Conservation (phyloP, 179 eudicot genomes). For the Spergularia azorica region DNA sequence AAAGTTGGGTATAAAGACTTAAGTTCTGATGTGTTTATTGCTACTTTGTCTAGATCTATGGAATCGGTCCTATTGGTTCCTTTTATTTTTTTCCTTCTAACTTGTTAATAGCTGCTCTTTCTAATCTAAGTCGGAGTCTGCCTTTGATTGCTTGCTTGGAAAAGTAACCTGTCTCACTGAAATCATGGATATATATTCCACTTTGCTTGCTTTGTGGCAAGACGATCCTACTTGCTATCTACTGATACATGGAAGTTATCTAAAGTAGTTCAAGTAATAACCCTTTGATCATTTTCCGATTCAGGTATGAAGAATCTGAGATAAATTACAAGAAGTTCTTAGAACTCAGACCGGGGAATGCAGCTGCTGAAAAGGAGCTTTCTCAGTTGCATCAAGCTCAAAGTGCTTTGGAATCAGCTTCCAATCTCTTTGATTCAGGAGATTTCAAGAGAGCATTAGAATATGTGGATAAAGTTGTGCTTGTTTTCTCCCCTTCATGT, state of each 20-base stretch:
- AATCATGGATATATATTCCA: background rate
- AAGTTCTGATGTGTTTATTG: too few relatives aligned
- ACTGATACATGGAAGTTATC: background rate
- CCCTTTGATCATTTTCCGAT: conserved; percentile 1
- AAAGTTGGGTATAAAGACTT: too few relatives aligned
- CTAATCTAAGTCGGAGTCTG: background rate
- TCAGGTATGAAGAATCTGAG: conserved; percentile 86
- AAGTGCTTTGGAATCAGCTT: conserved; percentile 70
- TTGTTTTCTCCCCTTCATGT: conserved; percentile 89
- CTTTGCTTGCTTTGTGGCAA: background rate
- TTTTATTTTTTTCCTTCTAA: too few relatives aligned
- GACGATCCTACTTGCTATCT: background rate
- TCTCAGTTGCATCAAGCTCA: conserved; percentile 81
- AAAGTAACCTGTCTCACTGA: background rate
- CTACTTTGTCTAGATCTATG: too few relatives aligned
- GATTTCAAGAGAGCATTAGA: conserved; percentile 76
- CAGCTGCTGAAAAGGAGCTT: conserved; percentile 86
- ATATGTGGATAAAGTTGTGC: conserved; percentile 76
- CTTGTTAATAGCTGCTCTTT: background rate
- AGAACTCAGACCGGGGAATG: conserved; percentile 66
- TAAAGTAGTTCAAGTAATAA: background rate
- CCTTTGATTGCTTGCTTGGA: background rate
- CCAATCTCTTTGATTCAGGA: conserved; percentile 63
- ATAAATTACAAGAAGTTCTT: conserved; percentile 63
- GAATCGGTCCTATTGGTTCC: too few relatives aligned